Base-by-base conservation (phyloP, 2,329 filamentous ascomycete species). In the Phialophora expanda region DNA sequence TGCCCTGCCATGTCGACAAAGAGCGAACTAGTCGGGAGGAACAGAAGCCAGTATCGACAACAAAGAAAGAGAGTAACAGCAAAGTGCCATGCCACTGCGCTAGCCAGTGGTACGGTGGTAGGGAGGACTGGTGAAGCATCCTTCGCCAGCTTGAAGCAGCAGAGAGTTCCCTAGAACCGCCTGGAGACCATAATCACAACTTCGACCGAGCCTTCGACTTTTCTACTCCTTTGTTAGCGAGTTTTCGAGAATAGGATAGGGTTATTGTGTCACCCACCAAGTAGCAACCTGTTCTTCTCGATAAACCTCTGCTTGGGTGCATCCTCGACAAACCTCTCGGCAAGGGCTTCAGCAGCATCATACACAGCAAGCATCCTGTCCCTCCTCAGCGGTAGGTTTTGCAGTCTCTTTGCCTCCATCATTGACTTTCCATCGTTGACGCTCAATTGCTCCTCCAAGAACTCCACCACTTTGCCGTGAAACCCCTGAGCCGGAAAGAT, bases 341-440 rank as follows among this genome's bases (percentile, higher is more conserved):
- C 76, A 58, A 84, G 70, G 30, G 82, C 82, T 77, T 83, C 79
- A 9, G 82, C 70, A 3, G 79, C 76, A 74, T 84, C 79, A n/a
- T 78, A 75, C 38, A 84, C 79, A 0, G 82, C 82, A 12, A 83
- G 66, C 70, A 84, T 71, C 64, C 82, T 76, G 62, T 73, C 76
- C 69, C 79, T 78, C 62, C 82, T 74, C 55, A 82, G 72, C 12
- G 77, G 77, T 4, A 76, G 76, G 75, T 84, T 84, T 73, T 82
- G 79, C 73, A 84, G 70, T 71, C 82, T 76, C 75, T 84, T 84
- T 71, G 76, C 78, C 77, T 84, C 82, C 72, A 83, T 82, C 81
- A 84, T 83, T 71, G 80, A 83, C 74, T 80, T 81, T 22, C 81
- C 81, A 75, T 84, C 82, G 73, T 83, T 84, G 0, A 76, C 93